phyloP scores from a whole-genome alignment of 805 yeast species.

The Monosporozyma siamensis region DNA sequence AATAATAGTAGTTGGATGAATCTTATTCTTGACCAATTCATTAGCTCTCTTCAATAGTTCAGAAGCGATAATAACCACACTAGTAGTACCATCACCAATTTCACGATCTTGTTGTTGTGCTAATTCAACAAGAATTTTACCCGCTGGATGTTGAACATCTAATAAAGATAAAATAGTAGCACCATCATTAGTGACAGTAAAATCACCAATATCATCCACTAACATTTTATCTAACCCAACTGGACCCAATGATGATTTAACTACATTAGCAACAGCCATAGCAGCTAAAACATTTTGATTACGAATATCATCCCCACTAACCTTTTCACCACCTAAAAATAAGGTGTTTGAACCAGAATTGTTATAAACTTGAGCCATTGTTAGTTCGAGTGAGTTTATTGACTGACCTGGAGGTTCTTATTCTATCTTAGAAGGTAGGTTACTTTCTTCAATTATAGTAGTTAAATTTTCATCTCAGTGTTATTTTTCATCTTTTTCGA shows the following conservation, averaged over 20 bases:
- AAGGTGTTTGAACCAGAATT: conserved; percentile 85
- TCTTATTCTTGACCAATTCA: conserved; percentile 83
- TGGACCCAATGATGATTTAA: conserved; percentile 91
- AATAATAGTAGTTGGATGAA: conserved; percentile 96
- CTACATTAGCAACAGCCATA: conserved; percentile 67
- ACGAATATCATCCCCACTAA: conserved; percentile 93
- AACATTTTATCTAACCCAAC: conserved; percentile 98
- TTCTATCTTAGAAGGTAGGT: no score
- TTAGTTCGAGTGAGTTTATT: not conserved
- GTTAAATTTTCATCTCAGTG: no score
- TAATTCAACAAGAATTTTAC: conserved; percentile 89
- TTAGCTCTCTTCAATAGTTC: conserved; percentile 89
- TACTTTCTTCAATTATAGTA: no score
- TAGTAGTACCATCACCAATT: conserved; percentile 97
- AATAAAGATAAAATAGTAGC: conserved; percentile 86
- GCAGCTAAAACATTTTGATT: conserved; percentile 95
- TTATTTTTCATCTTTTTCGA: no score
- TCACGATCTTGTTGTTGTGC: conserved; percentile 99
- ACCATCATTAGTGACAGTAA: conserved; percentile 97
- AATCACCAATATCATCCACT: conserved; percentile 98
- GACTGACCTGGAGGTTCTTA: no score
- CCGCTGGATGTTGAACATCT: conserved; percentile 99
- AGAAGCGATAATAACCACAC: conserved; percentile 92
- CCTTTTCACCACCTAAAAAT: conserved; percentile 91
- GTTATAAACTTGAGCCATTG: conserved; percentile 56